Percentiles rank a stretch among this genome's conserved stretches.
These are phyloP conservation scores for Falciphora oryzae DNA, from an alignment of 2,329 filamentous ascomycete genomes.

Conservation along the genomic window DNA sequence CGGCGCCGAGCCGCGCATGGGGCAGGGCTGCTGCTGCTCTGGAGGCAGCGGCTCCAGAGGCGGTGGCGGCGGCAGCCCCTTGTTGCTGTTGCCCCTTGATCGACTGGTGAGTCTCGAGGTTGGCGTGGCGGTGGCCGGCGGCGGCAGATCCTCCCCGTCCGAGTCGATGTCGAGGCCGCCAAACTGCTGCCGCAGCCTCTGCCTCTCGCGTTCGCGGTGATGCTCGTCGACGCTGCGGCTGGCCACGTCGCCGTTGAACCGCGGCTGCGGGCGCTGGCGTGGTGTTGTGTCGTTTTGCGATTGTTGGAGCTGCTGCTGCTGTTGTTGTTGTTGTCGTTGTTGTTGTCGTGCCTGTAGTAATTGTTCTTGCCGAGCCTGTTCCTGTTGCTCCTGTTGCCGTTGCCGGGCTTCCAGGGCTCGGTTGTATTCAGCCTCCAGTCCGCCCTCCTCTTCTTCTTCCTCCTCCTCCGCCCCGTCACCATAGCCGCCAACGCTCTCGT, in stretches of 20 bases:
- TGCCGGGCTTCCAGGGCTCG: neutral
- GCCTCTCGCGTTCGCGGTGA: slow-evolving; percentile 13
- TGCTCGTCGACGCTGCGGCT: slow-evolving; percentile 11
- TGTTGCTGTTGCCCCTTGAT: neutral
- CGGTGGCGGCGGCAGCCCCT: neutral
- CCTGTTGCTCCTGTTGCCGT: neutral
- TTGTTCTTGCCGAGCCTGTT: slow-evolving; percentile 5
- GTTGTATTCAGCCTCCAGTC: neutral
- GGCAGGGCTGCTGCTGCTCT: slow-evolving; percentile 10
- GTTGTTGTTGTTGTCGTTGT: neutral
- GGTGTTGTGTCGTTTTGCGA: slow-evolving; percentile 14
- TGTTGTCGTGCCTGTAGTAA: slow-evolving; percentile 17
- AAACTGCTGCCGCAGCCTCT: slow-evolving; percentile 14
- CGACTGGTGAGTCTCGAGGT: neutral
- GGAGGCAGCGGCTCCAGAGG: slow-evolving; percentile 11
- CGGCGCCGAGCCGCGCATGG: neutral
- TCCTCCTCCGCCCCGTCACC: slow-evolving; percentile 24
- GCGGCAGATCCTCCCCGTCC: neutral
- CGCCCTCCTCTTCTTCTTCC: slow-evolving; percentile 14
- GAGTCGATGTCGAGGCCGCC: slow-evolving; percentile 1
- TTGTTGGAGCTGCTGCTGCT: slow-evolving; percentile 8
- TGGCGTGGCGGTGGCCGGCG: slow-evolving; percentile 5
- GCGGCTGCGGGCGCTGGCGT: slow-evolving; percentile 20
- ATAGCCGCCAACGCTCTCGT: slow-evolving; percentile 42
- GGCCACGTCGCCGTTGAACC: slow-evolving; percentile 16